Base-by-base conservation (phyloP, 345 rosid genomes). In the Sisymbrium altissimum region DNA sequence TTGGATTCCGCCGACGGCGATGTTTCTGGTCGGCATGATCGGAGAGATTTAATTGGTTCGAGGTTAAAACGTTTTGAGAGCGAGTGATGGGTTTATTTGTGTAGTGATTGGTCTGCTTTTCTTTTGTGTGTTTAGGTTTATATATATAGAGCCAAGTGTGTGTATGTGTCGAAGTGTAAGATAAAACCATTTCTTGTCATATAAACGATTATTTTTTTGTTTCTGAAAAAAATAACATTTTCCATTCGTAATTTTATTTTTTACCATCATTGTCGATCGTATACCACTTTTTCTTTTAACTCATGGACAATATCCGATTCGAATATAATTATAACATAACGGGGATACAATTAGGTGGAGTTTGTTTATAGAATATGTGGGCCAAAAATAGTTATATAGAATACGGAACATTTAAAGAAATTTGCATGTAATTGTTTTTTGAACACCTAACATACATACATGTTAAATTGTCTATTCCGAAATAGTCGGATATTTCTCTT, bases 11-110 rank as follows among this genome's bases (percentile, higher is more conserved):
- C 98, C 98, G 5, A 92, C 9, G 66, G 98, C 95, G 7, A 93
- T 88, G 87, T 88, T 86, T 74, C 95, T 85, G 84, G 81, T 65
- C 81, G 98, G 98, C 98, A 92, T 92, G 70, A 15, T 75, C 64
- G 71, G 23, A 41, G 70, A 40, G 77, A 33, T 45, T 10, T 13
- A 30, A 54, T 30, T 59, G 45, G 60, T 45, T 63, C 14, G 27
- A 57, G 45, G 45, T 46, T 58, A 44, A 33, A 50, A 39, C 49
- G 30, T 65, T 55, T 64, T 64, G 56, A 21, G 48, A 23, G 70
- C n/a, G 38, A 57, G 56, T 32, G 36, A 17, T 55, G 57, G 18
- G 50, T 73, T 59, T 61, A 45, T 21, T 49, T 18, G 13, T 57
- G 45, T 39, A 49, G 35, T 29, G 73, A 50, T 49, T 73, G 77